Evolutionary conservation across 2,329 filamentous ascomycete species (phyloP), one percentile per base, ranked within the genome.

Genomic region (Herpotrichia juniperi): DNA sequence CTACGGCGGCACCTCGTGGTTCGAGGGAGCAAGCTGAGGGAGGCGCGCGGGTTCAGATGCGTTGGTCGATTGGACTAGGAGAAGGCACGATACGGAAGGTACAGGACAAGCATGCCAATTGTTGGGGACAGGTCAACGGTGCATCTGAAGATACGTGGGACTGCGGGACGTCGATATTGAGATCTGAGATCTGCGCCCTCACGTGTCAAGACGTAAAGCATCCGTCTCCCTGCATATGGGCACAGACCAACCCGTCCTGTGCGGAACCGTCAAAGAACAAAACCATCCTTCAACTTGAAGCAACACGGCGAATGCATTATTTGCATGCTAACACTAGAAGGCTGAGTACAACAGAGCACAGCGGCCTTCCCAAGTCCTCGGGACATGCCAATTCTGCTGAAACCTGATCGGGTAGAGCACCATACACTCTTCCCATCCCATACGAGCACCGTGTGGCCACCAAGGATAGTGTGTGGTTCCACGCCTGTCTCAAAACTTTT

Each of bases 21-120:
- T 19, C 14, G 19, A n/a, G 57, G 53, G 55, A 42, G 26, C 17
- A 9, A 22, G 17, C 16, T 16, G 42, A 45, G 32, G 40, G 51
- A 46, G 42, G 52, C 11, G 31, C 42, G 48, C 34, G 48, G 46
- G 49, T 43, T 57, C 54, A 58, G 48, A 51, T 53, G 59, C 53
- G 35, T 43, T 50, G 53, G 44, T 32, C 26, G 43, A 37, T 26
- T 9, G 39, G 54, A 25, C 42, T 17, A 35, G 26, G 16, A 32
- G 37, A 47, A 16, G 24, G 31, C 45, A 30, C n/a, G 45, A 30
- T 5, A 21, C 25, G 11, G 16, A 31, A 44, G 42, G 28, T 31
- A 35, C n/a, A 26, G 9, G 45, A 19, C 28, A 26, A 21, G 32
- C 10, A 25, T 39, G 4, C 21, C 17, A 47, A 40, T 30, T 17